These are phyloP conservation scores for Aaosphaeria arxii DNA, from an alignment of 2,329 filamentous ascomycete species.

Conservation along the genomic window DNA sequence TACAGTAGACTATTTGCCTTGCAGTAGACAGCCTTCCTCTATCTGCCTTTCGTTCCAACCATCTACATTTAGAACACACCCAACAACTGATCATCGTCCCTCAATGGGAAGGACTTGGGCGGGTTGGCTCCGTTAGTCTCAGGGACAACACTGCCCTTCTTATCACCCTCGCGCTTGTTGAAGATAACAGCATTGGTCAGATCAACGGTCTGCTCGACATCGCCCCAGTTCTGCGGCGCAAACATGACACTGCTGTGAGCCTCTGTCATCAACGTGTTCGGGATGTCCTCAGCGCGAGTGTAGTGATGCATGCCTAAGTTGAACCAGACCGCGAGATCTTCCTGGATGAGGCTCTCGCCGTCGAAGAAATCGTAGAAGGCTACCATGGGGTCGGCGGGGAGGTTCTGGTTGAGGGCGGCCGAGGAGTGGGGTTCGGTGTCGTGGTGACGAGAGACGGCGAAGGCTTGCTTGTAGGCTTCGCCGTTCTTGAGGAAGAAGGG, in stretches of 20 bases:
- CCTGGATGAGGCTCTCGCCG: too few relatives aligned
- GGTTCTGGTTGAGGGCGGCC: too few relatives aligned
- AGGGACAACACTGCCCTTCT: background rate
- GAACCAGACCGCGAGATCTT: too few relatives aligned
- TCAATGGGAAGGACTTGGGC: background rate
- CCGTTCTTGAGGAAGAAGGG: background rate
- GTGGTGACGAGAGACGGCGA: too few relatives aligned
- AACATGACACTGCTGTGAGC: background rate
- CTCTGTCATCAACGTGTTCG: background rate
- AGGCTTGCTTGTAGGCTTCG: background rate
- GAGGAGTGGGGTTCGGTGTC: too few relatives aligned
- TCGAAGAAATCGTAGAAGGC: too few relatives aligned
- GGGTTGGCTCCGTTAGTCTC: background rate
- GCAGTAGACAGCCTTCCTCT: too few relatives aligned
- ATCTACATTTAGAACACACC: background rate
- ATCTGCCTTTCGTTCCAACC: background rate
- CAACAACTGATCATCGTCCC: background rate
- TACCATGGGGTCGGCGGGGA: background rate
- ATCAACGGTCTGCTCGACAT: background rate
- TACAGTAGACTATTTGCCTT: too few relatives aligned
- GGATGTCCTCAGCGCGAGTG: background rate
- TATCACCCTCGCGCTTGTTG: background rate
- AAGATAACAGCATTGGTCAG: background rate
- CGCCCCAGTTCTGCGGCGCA: background rate
- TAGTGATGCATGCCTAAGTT: too few relatives aligned